phyloP scores from a whole-genome alignment of 495 filamentous ascomycete species.

The Trichocladium antarcticum region DNA sequence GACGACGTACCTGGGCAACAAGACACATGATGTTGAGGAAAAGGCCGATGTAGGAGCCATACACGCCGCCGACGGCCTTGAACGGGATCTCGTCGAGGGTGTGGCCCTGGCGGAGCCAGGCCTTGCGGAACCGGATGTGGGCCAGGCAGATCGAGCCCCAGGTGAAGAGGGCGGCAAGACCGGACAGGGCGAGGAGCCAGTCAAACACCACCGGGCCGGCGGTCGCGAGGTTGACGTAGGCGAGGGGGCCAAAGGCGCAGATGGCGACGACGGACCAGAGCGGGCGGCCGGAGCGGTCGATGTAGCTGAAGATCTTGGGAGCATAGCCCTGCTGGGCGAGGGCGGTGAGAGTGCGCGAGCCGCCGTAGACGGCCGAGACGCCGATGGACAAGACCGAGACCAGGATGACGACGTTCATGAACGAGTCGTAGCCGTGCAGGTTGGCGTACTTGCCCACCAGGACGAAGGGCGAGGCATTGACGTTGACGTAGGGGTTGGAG shows the following conservation, averaged over 20 bases:
- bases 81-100: constrained; percentile 61
- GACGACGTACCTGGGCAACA: constrained; percentile 46
- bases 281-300: constrained; percentile 50
- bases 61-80: constrained; percentile 52
- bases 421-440: constrained; percentile 52
- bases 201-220: constrained; percentile 42
- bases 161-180: constrained; percentile 58
- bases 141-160: constrained; percentile 66
- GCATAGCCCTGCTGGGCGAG: constrained; percentile 48
- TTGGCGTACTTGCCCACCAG: constrained; percentile 57
- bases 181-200: constrained; percentile 61
- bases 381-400: constrained; percentile 57
- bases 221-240: constrained; percentile 44
- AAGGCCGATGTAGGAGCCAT: constrained; percentile 56
- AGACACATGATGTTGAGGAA: constrained; percentile 49
- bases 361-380: constrained; percentile 56
- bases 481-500: constrained; percentile 37
- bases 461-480: constrained; percentile 63
- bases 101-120: constrained; percentile 54
- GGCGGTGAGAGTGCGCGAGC: constrained; percentile 57
- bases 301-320: constrained; percentile 47
- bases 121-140: constrained; percentile 53
- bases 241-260: constrained; percentile 42
- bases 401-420: constrained; percentile 67
- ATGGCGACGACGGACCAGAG: constrained; percentile 37